Evolutionary conservation across 306 rosid species (phyloP), one percentile per base, ranked within the genome.

Genomic region (Sindora glabra): DNA sequence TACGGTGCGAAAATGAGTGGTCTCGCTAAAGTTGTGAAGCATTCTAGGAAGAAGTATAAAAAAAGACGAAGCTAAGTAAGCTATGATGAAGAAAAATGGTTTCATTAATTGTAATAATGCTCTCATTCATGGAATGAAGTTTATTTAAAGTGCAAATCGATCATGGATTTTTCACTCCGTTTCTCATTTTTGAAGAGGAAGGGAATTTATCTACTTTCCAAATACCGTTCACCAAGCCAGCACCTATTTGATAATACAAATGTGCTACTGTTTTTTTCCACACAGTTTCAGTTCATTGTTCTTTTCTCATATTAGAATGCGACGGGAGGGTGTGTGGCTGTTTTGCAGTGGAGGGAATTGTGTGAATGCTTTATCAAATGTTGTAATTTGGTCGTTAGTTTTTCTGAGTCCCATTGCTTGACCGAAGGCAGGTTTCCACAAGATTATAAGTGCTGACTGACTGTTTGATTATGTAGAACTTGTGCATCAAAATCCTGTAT

Each of bases 231-330:
- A 4, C 5, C 24, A 39, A 41, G 33, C 56, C 67, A 39, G 64
- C 64, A n/a, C 3, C 30, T 59, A 39, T 45, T 59, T 66, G 68
- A 52, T 66, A 42, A 44, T 23, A 41, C 59, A 62, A 10, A 59
- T 50, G n/a, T n/a, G n/a, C 27, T 33, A 10, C 10, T 8, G 56
- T n/a, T 14, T 50, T 19, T 10, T 25, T 49, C 12, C 5, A 6
- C n/a, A n/a, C n/a, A n/a, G n/a, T n/a, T n/a, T n/a, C n/a, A n/a
- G 27, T 24, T 4, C 3, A 2, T 15, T 52, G 1, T 14, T 38
- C 40, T 9, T 11, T 29, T 15, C 17, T 3, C 16, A 40, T 2
- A 26, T 5, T 5, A 17, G 24, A 52, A 29, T 52, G 24, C 58
- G 7, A 45, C 10, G 26, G 2, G 34, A 29, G 34, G 8, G 5